Percentiles rank a stretch among this genome's conserved stretches.
Conservation (phyloP, 768 basidiomycete species). For the Pholiota microspora region DNA sequence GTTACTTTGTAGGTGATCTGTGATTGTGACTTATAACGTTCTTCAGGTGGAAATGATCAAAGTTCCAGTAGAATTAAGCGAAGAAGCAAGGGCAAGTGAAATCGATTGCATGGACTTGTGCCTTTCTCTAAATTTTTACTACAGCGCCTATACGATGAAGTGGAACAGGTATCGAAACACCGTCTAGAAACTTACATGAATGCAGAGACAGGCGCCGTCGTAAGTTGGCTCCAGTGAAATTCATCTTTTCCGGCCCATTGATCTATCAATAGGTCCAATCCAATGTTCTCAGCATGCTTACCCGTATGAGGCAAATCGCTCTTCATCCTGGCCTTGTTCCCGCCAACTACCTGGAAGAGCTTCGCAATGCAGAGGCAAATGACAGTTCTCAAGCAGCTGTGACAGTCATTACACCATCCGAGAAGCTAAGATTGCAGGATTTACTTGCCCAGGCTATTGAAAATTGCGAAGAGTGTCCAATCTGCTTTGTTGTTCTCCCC, state of each 20-base stretch:
- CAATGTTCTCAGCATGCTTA: constrained; percentile 79
- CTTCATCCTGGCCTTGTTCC: constrained; percentile 80
- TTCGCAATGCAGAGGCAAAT: constrained; percentile 39
- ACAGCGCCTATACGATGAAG: constrained; percentile 65
- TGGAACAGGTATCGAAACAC: constrained; percentile 61
- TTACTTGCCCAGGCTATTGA: constrained; percentile 67
- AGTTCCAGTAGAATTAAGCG: constrained; percentile 63
- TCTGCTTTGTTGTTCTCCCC: constrained; percentile 58
- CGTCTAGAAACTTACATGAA: constrained; percentile 58
- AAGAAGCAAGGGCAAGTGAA: constrained; percentile 59
- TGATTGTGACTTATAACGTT: background rate
- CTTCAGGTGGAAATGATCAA: constrained; percentile 73
- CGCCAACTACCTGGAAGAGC: constrained; percentile 62
- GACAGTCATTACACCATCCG: constrained; percentile 47
- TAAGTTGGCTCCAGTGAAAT: constrained; percentile 20
- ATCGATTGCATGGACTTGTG: constrained; percentile 1
- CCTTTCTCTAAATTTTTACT: background rate
- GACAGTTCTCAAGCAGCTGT: constrained; percentile 25
- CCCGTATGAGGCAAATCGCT: constrained; percentile 79
- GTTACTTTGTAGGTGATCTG: background rate
- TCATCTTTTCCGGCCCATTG: background rate
- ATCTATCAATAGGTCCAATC: constrained; percentile 50
- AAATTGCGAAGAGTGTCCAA: constrained; percentile 80
- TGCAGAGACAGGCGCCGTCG: constrained; percentile 40
- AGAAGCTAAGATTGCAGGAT: constrained; percentile 54